These are phyloP conservation scores for Sherardia arvensis DNA, from an alignment of 257 asterid genomes.

Conservation along the genomic window DNA sequence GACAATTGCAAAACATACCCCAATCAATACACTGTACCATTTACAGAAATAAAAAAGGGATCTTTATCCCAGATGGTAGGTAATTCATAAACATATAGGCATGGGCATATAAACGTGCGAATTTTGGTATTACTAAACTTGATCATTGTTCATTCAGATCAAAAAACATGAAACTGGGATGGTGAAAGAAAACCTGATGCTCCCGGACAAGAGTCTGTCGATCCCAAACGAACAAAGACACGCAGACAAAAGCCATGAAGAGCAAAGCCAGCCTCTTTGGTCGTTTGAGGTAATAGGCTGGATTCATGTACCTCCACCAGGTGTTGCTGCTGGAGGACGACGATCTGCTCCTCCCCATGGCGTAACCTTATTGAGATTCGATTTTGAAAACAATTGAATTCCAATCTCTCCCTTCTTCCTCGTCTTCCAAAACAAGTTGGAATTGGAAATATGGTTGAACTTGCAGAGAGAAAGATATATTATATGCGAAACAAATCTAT, in stretches of 20 bases:
- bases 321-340: conserved; percentile 46
- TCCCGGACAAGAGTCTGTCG: conserved; percentile 90
- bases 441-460: background rate
- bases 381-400: background rate
- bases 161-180: background rate
- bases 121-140: background rate
- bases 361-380: background rate
- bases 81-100: background rate
- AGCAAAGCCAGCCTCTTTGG: conserved; percentile 85
- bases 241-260: conserved; percentile 49
- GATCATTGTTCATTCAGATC: background rate
- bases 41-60: background rate
- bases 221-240: conserved; percentile 73
- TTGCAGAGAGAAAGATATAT: background rate
- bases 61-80: background rate
- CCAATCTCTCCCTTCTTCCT: background rate
- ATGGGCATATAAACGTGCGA: background rate
- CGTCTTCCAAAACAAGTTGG: background rate
- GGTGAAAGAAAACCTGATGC: conserved; percentile 47
- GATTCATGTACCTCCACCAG: conserved; percentile 56
- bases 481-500: background rate
- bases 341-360: conserved; percentile 89
- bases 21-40: background rate
- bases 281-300: conserved; percentile 83
- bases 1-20: no score